Conservation (phyloP, 2,329 filamentous ascomycete species). For the Aaosphaeria arxii region DNA sequence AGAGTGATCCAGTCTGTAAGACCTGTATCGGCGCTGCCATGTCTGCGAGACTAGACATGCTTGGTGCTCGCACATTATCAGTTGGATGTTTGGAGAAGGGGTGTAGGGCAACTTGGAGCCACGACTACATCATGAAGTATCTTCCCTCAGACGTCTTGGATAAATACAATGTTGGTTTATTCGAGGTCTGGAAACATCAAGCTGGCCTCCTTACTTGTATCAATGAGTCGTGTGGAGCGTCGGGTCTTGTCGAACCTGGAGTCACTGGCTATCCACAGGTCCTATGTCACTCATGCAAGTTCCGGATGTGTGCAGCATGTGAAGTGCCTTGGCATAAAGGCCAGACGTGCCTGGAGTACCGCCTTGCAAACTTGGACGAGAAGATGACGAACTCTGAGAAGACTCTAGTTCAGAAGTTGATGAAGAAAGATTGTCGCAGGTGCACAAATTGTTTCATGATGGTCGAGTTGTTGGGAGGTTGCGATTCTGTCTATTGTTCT, state of each 20-base stretch:
- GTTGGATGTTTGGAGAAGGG: constrained; percentile 21
- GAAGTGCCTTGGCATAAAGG: constrained; percentile 20
- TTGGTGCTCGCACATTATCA: constrained; percentile 15
- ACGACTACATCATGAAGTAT: constrained; percentile 14
- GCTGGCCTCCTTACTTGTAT: constrained; percentile 11
- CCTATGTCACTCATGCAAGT: constrained; percentile 13
- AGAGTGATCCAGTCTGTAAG: constrained; percentile 25
- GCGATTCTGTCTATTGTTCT: constrained; percentile 20
- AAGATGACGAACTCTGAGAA: constrained; percentile 20
- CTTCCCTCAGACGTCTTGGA: constrained; percentile 15
- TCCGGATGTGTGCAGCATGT: constrained; percentile 20
- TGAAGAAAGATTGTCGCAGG: constrained; percentile 20
- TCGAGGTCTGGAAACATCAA: constrained; percentile 15
- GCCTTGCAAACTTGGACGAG: constrained; percentile 12
- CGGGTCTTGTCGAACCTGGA: constrained; percentile 12
- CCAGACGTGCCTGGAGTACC: constrained; percentile 20
- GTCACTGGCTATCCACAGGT: constrained; percentile 25
- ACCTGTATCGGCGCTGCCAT: constrained; percentile 20
- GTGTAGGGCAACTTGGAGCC: constrained; percentile 17
- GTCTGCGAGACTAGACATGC: constrained; percentile 16
- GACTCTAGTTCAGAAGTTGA: constrained; percentile 18
- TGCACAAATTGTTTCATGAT: constrained; percentile 30
- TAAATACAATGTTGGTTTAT: constrained; percentile 23
- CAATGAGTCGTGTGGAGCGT: constrained; percentile 8
- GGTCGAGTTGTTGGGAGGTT: constrained; percentile 29